These are phyloP conservation scores for Leishmania lainsoni DNA, from an alignment of 208 protist genomes.

Conservation along the genomic window DNA sequence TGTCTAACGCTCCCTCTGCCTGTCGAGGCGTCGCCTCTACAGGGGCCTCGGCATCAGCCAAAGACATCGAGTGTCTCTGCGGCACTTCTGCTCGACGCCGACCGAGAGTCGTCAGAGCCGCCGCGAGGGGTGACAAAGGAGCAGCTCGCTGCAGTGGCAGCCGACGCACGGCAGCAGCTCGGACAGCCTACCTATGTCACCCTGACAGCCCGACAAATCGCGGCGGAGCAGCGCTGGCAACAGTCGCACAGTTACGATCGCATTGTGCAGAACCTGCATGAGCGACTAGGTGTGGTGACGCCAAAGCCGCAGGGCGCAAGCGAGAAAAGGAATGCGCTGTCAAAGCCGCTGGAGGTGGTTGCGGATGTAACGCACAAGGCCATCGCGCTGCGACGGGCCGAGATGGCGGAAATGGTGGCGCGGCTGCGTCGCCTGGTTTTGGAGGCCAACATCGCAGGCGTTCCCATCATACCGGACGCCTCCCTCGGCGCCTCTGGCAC, in stretches of 20 bases:
- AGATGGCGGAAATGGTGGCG: conserved; percentile 34
- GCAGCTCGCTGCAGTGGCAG: conserved; percentile 26
- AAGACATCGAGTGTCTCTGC: not conserved
- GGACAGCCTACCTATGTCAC: conserved; percentile 32
- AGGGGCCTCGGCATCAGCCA: not conserved
- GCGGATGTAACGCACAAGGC: conserved; percentile 21
- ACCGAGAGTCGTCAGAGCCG: conserved; percentile 3
- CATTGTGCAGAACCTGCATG: conserved; percentile 23
- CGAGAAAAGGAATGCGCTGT: not conserved
- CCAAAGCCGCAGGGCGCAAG: not conserved
- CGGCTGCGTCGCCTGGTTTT: conserved; percentile 28
- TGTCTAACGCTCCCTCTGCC: not conserved
- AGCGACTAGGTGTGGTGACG: conserved; percentile 18
- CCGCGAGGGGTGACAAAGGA: conserved; percentile 9
- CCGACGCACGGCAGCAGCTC: conserved; percentile 34
- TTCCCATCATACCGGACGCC: conserved; percentile 20
- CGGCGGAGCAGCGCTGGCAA: conserved; percentile 15
- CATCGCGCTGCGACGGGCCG: conserved; percentile 25
- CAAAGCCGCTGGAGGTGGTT: conserved; percentile 10
- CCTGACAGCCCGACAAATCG: conserved; percentile 16
- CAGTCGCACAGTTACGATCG: conserved; percentile 18
- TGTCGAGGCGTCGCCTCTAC: not conserved
- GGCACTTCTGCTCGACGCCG: not conserved
- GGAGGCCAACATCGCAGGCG: conserved; percentile 18
- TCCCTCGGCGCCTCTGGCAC: not conserved